Conservation (phyloP, 139 green algal genomes). For the Picochlorum sp. region DNA sequence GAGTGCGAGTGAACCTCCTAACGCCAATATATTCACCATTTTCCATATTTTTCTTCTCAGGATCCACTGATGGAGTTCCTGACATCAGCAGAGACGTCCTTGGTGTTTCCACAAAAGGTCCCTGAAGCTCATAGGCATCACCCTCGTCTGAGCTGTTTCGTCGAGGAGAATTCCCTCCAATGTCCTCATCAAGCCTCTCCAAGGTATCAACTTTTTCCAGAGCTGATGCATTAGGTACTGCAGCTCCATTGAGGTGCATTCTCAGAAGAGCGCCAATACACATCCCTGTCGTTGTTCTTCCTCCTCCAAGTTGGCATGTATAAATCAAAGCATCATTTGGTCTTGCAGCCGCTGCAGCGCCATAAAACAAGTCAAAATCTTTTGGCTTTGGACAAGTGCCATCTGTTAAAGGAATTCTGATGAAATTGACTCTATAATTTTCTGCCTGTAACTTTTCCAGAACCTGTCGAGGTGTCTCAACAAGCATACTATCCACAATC, state of each 20-base stretch:
- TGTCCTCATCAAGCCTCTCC: constrained; percentile 27
- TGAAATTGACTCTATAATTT: constrained; percentile 43
- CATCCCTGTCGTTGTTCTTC: constrained; percentile 86
- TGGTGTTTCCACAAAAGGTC: background rate
- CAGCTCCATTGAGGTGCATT: constrained; percentile 37
- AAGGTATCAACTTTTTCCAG: constrained; percentile 1
- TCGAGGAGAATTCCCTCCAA: constrained; percentile 5
- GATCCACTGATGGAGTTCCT: constrained; percentile 13
- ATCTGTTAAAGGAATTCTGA: constrained; percentile 78
- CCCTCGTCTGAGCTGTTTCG: background rate
- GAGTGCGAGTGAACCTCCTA: constrained; percentile 58
- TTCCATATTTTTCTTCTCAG: constrained; percentile 33
- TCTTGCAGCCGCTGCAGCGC: constrained; percentile 19
- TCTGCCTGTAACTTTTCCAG: constrained; percentile 28
- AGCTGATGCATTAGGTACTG: background rate
- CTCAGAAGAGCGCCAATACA: constrained; percentile 75
- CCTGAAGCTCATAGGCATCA: background rate
- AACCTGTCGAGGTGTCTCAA: constrained; percentile 67
- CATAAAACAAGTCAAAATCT: constrained; percentile 55
- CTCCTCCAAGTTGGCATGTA: constrained; percentile 73
- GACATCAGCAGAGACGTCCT: background rate
- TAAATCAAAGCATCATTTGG: constrained; percentile 61
- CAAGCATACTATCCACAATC: constrained; percentile 39
- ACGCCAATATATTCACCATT: constrained; percentile 76
- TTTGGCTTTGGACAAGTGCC: constrained; percentile 48